Conservation (phyloP, 768 basidiomycete species). For the Suillus subalutaceus region DNA sequence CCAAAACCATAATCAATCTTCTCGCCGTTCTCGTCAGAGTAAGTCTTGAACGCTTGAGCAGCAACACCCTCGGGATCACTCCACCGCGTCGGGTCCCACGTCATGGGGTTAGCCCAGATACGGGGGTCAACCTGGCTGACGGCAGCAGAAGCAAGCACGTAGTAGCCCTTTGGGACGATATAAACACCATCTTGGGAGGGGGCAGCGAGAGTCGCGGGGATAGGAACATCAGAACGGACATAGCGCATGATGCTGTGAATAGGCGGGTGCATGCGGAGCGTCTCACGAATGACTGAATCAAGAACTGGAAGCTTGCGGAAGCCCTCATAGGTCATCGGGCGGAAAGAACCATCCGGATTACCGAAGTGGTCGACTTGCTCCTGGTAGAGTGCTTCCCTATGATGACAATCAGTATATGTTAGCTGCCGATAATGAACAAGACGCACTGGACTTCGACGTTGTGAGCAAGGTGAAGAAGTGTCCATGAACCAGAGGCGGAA, state of each 20-base stretch:
- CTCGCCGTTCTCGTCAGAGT: slow-evolving; percentile 76
- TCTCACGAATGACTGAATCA: slow-evolving; percentile 91
- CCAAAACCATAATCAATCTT: slow-evolving; percentile 98
- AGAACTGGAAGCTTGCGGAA: slow-evolving; percentile 81
- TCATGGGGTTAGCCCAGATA: slow-evolving; percentile 73
- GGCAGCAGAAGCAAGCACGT: slow-evolving; percentile 85
- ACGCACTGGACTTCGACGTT: slow-evolving; percentile 75
- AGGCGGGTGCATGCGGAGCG: slow-evolving; percentile 90
- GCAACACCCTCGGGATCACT: slow-evolving; percentile 82
- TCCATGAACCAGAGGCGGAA: slow-evolving; percentile 91
- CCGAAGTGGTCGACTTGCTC: slow-evolving; percentile 88
- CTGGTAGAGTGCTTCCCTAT: slow-evolving; percentile 79
- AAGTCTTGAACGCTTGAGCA: slow-evolving; percentile 73
- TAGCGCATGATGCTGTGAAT: slow-evolving; percentile 96
- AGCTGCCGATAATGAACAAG: not conserved
- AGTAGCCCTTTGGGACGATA: slow-evolving; percentile 89
- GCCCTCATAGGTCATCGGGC: slow-evolving; percentile 84
- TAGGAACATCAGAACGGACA: slow-evolving; percentile 81
- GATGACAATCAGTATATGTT: not conserved
- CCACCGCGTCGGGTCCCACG: slow-evolving; percentile 88
- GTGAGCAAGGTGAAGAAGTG: slow-evolving; percentile 83
- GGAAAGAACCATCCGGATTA: slow-evolving; percentile 78
- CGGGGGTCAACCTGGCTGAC: slow-evolving; percentile 85
- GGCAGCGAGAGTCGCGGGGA: slow-evolving; percentile 80
- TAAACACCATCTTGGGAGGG: slow-evolving; percentile 76